These are phyloP conservation scores for Blastobotrys arbuscula DNA, from an alignment of 1,139 yeast genomes.

Conservation along the genomic window DNA sequence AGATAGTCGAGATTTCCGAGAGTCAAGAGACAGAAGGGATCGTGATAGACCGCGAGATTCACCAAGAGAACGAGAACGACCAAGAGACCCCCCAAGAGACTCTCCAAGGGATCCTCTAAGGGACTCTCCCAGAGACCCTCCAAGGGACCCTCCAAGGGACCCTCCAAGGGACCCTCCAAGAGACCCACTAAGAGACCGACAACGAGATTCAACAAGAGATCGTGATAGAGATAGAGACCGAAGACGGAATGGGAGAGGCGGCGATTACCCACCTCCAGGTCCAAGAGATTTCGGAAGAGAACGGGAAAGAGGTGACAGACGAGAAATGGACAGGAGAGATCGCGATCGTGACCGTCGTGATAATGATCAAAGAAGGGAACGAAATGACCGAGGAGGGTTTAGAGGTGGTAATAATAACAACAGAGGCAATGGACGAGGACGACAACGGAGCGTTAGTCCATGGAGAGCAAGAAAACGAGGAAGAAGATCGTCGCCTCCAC, in stretches of 20 bases:
- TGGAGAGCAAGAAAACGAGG: conserved; percentile 6
- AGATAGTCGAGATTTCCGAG: conserved; percentile 14
- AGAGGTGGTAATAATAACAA: conserved; percentile 16
- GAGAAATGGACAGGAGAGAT: conserved; percentile 21
- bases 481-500: conserved; percentile 10
- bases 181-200: background rate
- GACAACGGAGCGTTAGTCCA: conserved; percentile 17
- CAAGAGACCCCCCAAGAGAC: background rate
- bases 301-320: conserved; percentile 12
- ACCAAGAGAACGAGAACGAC: background rate
- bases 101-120: background rate
- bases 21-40: conserved; percentile 6
- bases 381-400: conserved; percentile 15
- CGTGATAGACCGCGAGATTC: conserved; percentile 7
- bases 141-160: background rate
- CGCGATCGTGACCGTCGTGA: conserved; percentile 2
- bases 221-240: no score
- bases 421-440: conserved; percentile 10
- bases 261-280: conserved; percentile 14
- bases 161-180: background rate
- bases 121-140: background rate
- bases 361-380: conserved; percentile 2
- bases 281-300: conserved; percentile 15
- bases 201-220: conserved; percentile 3
- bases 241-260: conserved; percentile 15